phyloP scores from a whole-genome alignment of 768 basidiomycete genomes.

The Leccinum broughii region DNA sequence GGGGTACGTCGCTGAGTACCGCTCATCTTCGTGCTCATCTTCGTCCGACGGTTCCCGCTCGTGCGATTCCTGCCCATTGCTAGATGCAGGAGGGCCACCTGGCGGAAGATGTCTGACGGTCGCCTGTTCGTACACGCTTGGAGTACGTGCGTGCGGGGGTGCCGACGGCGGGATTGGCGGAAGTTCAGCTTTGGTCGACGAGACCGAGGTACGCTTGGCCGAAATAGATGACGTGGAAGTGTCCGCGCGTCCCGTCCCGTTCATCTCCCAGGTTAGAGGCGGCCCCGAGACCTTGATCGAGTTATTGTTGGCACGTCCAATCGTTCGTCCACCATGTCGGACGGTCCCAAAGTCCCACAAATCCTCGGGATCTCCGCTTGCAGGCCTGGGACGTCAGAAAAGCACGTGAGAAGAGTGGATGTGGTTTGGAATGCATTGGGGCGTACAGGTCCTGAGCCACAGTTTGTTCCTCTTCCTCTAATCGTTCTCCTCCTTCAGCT shows the following conservation, averaged over 20 bases:
- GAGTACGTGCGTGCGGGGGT: slow-evolving; percentile 35
- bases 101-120: slow-evolving; percentile 43
- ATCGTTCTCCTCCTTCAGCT: slow-evolving; percentile 56
- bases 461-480: slow-evolving; percentile 44
- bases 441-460: slow-evolving; percentile 64
- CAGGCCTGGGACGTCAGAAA: slow-evolving; percentile 39
- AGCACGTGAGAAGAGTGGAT: not conserved
- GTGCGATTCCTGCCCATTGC: slow-evolving; percentile 32
- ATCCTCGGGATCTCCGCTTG: slow-evolving; percentile 68
- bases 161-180: slow-evolving; percentile 52
- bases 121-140: slow-evolving; percentile 54
- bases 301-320: slow-evolving; percentile 63
- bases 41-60: slow-evolving; percentile 60
- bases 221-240: slow-evolving; percentile 33
- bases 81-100: slow-evolving; percentile 3
- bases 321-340: slow-evolving; percentile 68
- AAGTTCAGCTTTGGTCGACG: slow-evolving; percentile 59
- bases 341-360: slow-evolving; percentile 99
- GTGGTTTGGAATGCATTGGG: not conserved
- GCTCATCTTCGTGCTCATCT: slow-evolving; percentile 63
- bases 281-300: slow-evolving; percentile 63
- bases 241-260: slow-evolving; percentile 48
- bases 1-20: slow-evolving; percentile 52
- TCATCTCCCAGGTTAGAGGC: slow-evolving; percentile 79
- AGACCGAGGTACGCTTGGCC: slow-evolving; percentile 34